Base-by-base conservation (phyloP, 2,329 filamentous ascomycete genomes). In the Cladophialophora chaetospira region DNA sequence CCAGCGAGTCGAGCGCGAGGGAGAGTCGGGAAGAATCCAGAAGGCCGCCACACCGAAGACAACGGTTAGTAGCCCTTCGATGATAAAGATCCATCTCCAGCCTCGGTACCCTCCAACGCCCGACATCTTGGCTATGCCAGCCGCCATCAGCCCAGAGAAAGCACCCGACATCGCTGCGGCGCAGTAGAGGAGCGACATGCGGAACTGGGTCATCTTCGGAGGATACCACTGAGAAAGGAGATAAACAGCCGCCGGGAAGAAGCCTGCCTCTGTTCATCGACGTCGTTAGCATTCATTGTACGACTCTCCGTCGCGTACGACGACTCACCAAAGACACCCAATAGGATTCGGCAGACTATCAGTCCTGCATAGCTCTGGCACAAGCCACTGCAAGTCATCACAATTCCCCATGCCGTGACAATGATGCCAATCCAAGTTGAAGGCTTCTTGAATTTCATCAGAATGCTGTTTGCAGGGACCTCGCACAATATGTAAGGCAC, bases 91-190 rank as follows among this genome's bases (percentile, higher is more conserved):
- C 77, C 77, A 79, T 23, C 74, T 69, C 75, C 75, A 77, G 4
- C 4, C 69, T 66, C 10, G 63, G 35, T 72, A 73, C 8, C 74
- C 73, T 4, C 71, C 74, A 6, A 77, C 68, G 1, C 79, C 79
- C 49, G 79, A 74, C 76, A 82, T 79, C 65, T 77, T 74, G 67
- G 73, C 72, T 29, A 82, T 80, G 2, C 67, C 78, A 59, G 71
- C 80, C 1, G 80, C 80, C 0, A 82, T 67, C 19, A 82, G 67
- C 0, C 80, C 79, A 2, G 74, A 76, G 53, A 82, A 80, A 0
- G 78, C 78, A 15, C 79, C 77, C 0, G 79, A 78, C 38, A 81
- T 64, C 29, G 73, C 75, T 10, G 10, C 45, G 0, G 77, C 75
- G 50, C 72, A 74, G 66, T 78, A 79, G 67, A 77, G 74, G 2